These are phyloP conservation scores for Salix dunnii DNA, from an alignment of 345 rosid genomes.

Conservation along the genomic window DNA sequence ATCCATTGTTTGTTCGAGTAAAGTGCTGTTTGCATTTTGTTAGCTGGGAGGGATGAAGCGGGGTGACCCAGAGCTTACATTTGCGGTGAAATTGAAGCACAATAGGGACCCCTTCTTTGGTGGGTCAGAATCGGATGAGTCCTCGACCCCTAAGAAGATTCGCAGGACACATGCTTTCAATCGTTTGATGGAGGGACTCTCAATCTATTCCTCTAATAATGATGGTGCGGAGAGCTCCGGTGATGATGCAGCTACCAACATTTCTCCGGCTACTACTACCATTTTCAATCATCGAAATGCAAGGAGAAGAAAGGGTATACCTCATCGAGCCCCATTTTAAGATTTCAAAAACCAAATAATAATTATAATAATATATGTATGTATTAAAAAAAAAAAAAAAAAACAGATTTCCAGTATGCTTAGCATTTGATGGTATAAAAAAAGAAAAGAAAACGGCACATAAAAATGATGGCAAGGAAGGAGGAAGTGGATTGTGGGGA, in stretches of 20 bases:
- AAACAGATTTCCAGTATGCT: neutral
- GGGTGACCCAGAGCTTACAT: constrained; percentile 62
- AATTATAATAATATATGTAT: too few relatives aligned
- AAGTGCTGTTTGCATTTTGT: constrained; percentile 1
- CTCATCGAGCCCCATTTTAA: constrained; percentile 70
- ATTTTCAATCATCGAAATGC: constrained; percentile 62
- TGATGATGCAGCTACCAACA: constrained; percentile 47
- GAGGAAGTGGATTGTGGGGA: neutral
- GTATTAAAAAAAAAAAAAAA: neutral
- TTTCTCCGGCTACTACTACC: constrained; percentile 61
- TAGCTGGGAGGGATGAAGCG: constrained; percentile 75
- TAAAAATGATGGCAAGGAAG: neutral
- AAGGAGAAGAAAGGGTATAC: constrained; percentile 72
- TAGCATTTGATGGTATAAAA: neutral
- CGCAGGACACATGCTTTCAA: constrained; percentile 50
- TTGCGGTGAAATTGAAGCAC: constrained; percentile 47
- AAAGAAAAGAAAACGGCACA: neutral
- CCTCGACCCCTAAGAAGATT: constrained; percentile 70
- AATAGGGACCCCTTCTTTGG: constrained; percentile 37
- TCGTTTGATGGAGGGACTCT: constrained; percentile 58
- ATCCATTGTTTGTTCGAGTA: neutral
- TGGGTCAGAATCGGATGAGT: constrained; percentile 67
- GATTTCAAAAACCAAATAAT: neutral
- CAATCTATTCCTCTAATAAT: constrained; percentile 39
- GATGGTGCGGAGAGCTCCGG: constrained; percentile 50